Evolutionary conservation across 2,329 filamentous ascomycete species (phyloP), one percentile per base, ranked within the genome.

Genomic region (Leptographium galeiforme): DNA sequence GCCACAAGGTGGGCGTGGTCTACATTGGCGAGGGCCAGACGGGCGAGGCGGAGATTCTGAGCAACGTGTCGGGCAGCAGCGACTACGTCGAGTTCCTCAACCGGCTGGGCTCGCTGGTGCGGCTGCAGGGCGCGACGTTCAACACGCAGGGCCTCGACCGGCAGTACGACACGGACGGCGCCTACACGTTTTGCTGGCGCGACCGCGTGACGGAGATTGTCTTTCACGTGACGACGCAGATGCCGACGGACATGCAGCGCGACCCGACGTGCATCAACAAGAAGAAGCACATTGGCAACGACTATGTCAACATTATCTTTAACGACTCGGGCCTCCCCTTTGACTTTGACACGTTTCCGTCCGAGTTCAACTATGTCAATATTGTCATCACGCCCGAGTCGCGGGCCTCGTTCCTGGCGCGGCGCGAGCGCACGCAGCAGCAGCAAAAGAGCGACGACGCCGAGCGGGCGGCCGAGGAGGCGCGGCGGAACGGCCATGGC

Each of bases 221-320:
- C 34, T 98, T 94, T 68, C 93, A 97, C 65, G 84, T 97, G 53
- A 89, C 87, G 6, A 98, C 91, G 5, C 89, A 97, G 76, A 98
- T 98, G 93, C 93, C 93, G 1, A 95, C 89, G 11, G 79, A 94
- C 63, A 72, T 84, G 14, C 81, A 89, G 52, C 76, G 80, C 34
- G 89, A 95, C 61, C 79, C 85, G 11, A 77, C 81, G 57, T 89
- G 85, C 63, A 82, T 84, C 57, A 77, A 81, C 66, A 98, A 98
- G 72, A 98, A 98, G 69, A 78, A 83, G 3, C 94, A 97, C 63
- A 93, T 97, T 56, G 93, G 93, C 55, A 98, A 98, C 64, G 93
- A 97, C 67, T 95, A 88, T 66, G 93, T 98, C 64, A 97, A 95
- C 65, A 95, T 98, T 61, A 85, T 98, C 55, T 98, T 94, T 76